Conservation (phyloP, 2,329 filamentous ascomycete genomes). For the Botrytis tulipae region DNA sequence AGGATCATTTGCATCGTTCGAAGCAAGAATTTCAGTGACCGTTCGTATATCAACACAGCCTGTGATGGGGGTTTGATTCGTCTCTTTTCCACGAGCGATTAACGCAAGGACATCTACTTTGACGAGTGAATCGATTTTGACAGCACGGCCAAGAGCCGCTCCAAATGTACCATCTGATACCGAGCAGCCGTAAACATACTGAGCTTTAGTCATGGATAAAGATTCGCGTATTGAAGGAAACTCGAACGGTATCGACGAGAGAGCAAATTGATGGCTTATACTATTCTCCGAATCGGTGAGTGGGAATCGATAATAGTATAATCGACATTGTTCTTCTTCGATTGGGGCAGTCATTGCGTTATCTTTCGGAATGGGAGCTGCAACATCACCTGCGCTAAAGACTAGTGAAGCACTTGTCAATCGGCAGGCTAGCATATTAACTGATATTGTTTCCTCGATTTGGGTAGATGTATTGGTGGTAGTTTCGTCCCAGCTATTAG, state of each 20-base stretch:
- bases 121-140: constrained; percentile 64
- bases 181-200: constrained; percentile 67
- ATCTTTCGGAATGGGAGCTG: constrained; percentile 47
- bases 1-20: constrained; percentile 48
- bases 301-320: constrained; percentile 67
- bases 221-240: constrained; percentile 60
- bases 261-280: constrained; percentile 62
- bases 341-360: constrained; percentile 28
- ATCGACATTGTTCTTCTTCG: constrained; percentile 64
- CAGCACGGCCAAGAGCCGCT: constrained; percentile 59
- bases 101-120: constrained; percentile 58
- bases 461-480: constrained; percentile 27
- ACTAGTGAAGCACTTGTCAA: constrained; percentile 64
- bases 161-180: constrained; percentile 57
- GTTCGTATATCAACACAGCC: constrained; percentile 61
- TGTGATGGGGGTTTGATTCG: constrained; percentile 49
- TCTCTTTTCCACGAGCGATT: constrained; percentile 50
- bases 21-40: constrained; percentile 51
- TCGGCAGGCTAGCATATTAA: constrained; percentile 66
- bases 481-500: constrained; percentile 64
- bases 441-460: constrained; percentile 42
- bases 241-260: constrained; percentile 65
- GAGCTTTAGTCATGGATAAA: constrained; percentile 54
- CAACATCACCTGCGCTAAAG: constrained; percentile 63
- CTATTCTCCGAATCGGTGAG: constrained; percentile 39